These are phyloP conservation scores for Chaetomium fimeti DNA, from an alignment of 495 filamentous ascomycete species.

Conservation along the genomic window DNA sequence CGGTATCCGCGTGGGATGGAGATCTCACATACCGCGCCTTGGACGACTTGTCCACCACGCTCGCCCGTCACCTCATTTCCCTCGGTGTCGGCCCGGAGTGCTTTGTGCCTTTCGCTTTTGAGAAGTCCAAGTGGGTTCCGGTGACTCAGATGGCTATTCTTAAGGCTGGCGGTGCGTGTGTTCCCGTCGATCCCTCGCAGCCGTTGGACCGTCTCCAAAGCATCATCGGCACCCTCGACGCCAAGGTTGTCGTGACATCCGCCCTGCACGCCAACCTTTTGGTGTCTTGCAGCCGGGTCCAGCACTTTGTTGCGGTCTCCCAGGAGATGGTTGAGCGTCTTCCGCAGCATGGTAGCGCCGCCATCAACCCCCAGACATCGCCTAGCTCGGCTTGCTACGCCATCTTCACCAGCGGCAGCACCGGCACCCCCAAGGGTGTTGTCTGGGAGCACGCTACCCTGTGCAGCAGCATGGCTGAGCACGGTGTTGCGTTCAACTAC, in stretches of 20 bases:
- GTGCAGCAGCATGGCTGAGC: conserved; percentile 21
- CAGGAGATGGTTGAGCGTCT: not conserved
- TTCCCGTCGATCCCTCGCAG: conserved; percentile 54
- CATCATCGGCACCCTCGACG: conserved; percentile 30
- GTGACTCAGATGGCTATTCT: conserved; percentile 51
- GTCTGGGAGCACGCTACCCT: conserved; percentile 42
- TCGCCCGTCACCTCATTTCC: conserved; percentile 40
- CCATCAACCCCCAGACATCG: not conserved
- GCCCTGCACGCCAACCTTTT: not conserved
- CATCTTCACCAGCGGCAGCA: conserved; percentile 60
- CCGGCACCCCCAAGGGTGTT: conserved; percentile 52
- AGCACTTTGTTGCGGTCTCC: conserved; percentile 12
- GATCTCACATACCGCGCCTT: conserved; percentile 55
- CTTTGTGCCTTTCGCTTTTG: conserved; percentile 55
- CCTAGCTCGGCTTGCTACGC: conserved; percentile 40
- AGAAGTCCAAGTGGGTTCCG: conserved; percentile 52
- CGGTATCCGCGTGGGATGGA: conserved; percentile 58
- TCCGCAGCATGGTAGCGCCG: not conserved
- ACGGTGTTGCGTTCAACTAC: not conserved
- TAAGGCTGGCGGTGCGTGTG: conserved; percentile 54
- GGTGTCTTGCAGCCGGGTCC: conserved; percentile 13
- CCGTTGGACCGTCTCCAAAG: conserved; percentile 49
- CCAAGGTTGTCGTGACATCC: conserved; percentile 37
- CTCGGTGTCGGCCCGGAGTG: conserved; percentile 47
- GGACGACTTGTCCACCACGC: conserved; percentile 32